Percentiles rank a stretch among this genome's conserved stretches.
Conservation (phyloP, 140 eudicot genomes). For the Erigeron philadelphicus region DNA sequence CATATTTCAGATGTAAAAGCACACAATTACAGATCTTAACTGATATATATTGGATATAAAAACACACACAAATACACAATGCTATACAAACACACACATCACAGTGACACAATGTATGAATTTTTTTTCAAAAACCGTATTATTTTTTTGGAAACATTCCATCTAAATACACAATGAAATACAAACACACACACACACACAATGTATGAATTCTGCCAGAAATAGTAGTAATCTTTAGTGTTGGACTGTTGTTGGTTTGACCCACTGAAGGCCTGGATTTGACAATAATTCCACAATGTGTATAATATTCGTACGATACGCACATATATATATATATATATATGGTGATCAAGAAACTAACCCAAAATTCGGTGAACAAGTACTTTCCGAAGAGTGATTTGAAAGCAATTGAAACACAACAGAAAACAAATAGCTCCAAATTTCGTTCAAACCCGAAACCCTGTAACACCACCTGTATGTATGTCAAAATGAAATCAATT, state of each 20-base stretch:
- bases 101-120: too few relatives aligned
- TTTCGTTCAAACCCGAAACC: slow-evolving; percentile 23
- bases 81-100: too few relatives aligned
- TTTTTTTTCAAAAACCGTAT: too few relatives aligned
- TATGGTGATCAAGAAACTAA: slow-evolving; percentile 2
- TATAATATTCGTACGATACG: not conserved
- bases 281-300: not conserved
- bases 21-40: not conserved
- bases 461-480: not conserved
- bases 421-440: slow-evolving; percentile 17
- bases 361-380: slow-evolving; percentile 15
- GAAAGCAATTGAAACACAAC: slow-evolving; percentile 28
- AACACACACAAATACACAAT: not conserved
- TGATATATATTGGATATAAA: not conserved
- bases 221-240: too few relatives aligned
- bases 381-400: slow-evolving; percentile 3
- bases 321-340: not conserved
- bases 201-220: too few relatives aligned
- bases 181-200: too few relatives aligned
- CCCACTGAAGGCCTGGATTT: not conserved
- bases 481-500: not conserved
- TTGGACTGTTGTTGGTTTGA: not conserved
- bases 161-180: too few relatives aligned
- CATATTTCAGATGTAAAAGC: not conserved
- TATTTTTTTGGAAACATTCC: too few relatives aligned